A percentile compares a stretch with the other conserved stretches of the same genome.
Conservation (phyloP, 2,329 filamentous ascomycete genomes). For the Esteya vermicola region DNA sequence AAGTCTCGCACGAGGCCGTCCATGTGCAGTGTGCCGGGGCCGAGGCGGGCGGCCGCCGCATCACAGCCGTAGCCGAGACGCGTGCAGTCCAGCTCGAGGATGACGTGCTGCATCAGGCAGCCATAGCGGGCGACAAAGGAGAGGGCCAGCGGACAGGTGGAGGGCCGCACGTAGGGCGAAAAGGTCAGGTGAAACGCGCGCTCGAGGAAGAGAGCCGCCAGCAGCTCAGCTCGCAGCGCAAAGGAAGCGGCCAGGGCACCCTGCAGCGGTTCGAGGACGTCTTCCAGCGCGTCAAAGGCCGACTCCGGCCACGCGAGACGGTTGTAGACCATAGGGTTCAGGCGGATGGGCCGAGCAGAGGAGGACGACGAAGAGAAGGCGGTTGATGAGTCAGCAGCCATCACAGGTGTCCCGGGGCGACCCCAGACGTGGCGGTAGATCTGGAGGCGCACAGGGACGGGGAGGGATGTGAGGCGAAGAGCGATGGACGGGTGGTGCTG, state of each 20-base stretch:
- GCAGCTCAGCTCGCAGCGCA: conserved; percentile 21
- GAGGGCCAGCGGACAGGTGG: conserved; percentile 20
- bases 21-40: conserved; percentile 13
- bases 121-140: conserved; percentile 21
- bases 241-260: conserved; percentile 8
- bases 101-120: conserved; percentile 20
- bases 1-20: conserved; percentile 16
- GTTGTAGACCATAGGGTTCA: conserved; percentile 18
- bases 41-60: conserved; percentile 12
- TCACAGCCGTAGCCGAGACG: conserved; percentile 19
- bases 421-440: not conserved
- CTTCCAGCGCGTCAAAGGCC: conserved; percentile 18
- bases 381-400: no score
- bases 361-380: no score
- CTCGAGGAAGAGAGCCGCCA: conserved; percentile 20
- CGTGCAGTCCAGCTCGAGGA: conserved; percentile 27
- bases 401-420: not conserved
- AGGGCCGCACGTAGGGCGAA: conserved; percentile 20
- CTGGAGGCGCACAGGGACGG: not conserved
- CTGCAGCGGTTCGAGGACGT: conserved; percentile 9
- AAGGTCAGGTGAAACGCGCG: conserved; percentile 23
- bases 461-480: not conserved
- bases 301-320: conserved; percentile 19
- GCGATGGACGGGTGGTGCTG: not conserved
- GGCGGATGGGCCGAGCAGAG: conserved; percentile 3